Base-by-base conservation (phyloP, 495 filamentous ascomycete genomes). In the Copromyces sp. region DNA sequence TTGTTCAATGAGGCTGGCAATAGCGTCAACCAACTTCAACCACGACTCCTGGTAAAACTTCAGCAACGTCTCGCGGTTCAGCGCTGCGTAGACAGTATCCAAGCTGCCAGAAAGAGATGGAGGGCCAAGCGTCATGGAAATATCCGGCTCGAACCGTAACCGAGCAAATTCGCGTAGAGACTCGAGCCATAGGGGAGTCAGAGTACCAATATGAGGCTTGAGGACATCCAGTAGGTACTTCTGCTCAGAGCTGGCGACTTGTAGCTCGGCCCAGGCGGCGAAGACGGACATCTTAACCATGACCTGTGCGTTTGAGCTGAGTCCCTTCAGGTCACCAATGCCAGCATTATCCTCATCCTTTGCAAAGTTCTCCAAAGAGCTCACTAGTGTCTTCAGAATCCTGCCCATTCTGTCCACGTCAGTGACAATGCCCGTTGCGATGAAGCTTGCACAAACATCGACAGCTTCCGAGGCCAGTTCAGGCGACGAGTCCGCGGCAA, bases 281-380 rank as follows among this genome's bases (percentile, higher is more conserved):
- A 96, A 94, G 2, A 98, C 91, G 2, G 96, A 90, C 89, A 97
- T 94, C 78, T 94, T 96, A 47, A 99, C 94, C 95, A 99, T 99
- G 38, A 97, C 94, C 73, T 94, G 92, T 3, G 95, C 95, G 78
- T 99, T 99, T 0, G 96, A 93, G 80, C 96, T 97, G 38, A 98
- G 89, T 2, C 92, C 93, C 81, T 93, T 93, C 24, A 99, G 83
- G 74, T 99, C 95, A 35, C 96, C 95, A 79, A 99, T 97, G 39
- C 92, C 87, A 0, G 93, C 93, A 47, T 91, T 91, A 71, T 97
- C 94, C 32, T 88, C 87, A 80, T 93, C 93, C 72, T 88, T 91
- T 2, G 93, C 91, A 77, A 98, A 97, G 79, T 94, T 97, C 77
- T 97, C 95, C 20, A 99, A 86, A 0, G 95, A 94, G 37, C 92